Evolutionary conservation across 2,329 filamentous ascomycete genomes (phyloP), one percentile per base, ranked within the genome.

Genomic region (Scolecobasidium constrictum): DNA sequence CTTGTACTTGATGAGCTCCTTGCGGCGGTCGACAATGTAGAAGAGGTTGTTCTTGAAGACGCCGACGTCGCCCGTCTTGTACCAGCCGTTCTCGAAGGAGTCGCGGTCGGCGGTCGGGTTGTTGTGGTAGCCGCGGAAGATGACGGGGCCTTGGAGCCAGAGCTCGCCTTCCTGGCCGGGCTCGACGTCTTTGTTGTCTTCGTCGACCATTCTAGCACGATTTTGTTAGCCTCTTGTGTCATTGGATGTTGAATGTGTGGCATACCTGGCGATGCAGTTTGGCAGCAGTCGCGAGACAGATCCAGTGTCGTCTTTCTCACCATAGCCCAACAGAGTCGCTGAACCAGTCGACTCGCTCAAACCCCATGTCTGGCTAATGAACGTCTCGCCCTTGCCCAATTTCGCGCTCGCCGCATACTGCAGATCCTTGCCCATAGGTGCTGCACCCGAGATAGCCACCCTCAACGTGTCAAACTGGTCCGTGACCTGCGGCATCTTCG

Each of bases 321-420:
- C 64, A 6, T 60, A 56, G 0, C 65, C 64, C 46, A 68, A 61
- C 19, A 63, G 45, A 0, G 72, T 77, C 5, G 71, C 65, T 0
- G 62, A 62, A 1, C 72, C 61, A 1, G 56, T 61, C 5, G 72
- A 75, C 56, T 79, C 76, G 35, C 69, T 77, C 33, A 77, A 53
- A 0, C 77, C 75, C 72, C 73, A 78, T 0, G 70, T 72, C 57
- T 78, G 75, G 1, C 55, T 56, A 13, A 78, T 57, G 11, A 59
- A 55, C 11, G 62, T 64, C 11, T 58, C 54, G 1, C 62, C 61
- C 34, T 45, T 48, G 6, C 62, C 66, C 9, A 79, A 53, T 53
- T 72, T 77, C 45, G 54, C 58, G 45, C 64, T 65, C 0, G 70
- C 73, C 0, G 65, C 67, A 5, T 60, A 47, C 51, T 79, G 75